Evolutionary conservation across 2,329 filamentous ascomycete genomes (phyloP), one percentile per base, ranked within the genome.

Genomic region (Sordariomycetes sp.): DNA sequence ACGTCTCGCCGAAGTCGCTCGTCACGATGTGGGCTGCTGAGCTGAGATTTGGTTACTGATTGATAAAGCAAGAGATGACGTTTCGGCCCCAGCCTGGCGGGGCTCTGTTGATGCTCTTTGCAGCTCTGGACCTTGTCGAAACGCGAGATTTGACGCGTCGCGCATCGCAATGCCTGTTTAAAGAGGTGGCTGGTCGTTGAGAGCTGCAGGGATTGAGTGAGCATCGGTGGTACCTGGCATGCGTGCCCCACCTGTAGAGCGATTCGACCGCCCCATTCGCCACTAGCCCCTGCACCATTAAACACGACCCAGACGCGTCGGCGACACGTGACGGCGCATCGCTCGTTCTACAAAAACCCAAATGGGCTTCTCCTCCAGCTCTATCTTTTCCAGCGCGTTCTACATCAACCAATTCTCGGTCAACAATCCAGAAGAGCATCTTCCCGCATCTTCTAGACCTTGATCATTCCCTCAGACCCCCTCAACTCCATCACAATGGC

Each of bases 401-500:
- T n/a, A 31, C 38, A 46, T 38, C 35, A 33, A 37, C 23, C 26
- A 34, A 21, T 21, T 25, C 34, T 33, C 30, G 19, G 20, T n/a
- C 31, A 25, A 20, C 8, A 20, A 17, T 20, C 25, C n/a, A 32
- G 18, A 14, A 20, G 29, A 38, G 30, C 18, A 34, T 14, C 17
- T 16, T 29, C 32, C 21, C 21, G 15, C 16, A 21, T 12, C n/a
- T 32, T 37, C 27, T 37, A 18, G 26, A 36, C 21, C 27, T 28
- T 37, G 26, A 31, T 33, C 19, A 32, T 23, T 37, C 26, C 31
- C 32, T 31, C 31, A 25, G 36, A 24, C 20, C 31, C 32, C 11
- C 27, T 20, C 34, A 38, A 32, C 27, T 33, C 27, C 21, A 35
- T 42, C 48, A 57, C 68, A 75, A 92, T 93, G 86, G 75, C 85